Conservation (phyloP, 2,329 filamentous ascomycete species). For the Pezicula radicicola region DNA sequence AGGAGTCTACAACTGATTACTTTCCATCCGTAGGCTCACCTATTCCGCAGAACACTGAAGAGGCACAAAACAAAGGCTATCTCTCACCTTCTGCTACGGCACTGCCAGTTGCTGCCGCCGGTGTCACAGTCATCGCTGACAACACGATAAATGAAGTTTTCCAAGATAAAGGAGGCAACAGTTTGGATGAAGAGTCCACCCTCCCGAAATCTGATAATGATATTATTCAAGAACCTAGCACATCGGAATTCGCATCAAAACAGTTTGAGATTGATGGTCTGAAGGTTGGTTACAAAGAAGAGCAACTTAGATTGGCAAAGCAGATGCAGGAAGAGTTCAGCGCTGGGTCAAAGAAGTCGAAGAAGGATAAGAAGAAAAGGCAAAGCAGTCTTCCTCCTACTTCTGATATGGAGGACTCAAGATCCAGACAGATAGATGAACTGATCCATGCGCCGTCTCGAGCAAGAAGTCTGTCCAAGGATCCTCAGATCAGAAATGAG, state of each 20-base stretch:
- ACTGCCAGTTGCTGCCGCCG: conserved; percentile 10
- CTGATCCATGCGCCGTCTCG: conserved; percentile 11
- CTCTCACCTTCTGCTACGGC: background rate
- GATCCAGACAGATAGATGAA: conserved; percentile 19
- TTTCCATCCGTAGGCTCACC: conserved; percentile 5
- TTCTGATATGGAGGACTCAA: conserved; percentile 15
- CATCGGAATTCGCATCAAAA: conserved; percentile 2
- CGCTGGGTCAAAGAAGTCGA: conserved; percentile 19
- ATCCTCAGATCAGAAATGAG: conserved; percentile 8
- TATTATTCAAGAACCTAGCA: background rate
- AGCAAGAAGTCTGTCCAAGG: conserved; percentile 24
- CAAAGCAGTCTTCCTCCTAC: conserved; percentile 21
- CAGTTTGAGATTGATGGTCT: conserved; percentile 16
- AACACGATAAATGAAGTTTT: background rate
- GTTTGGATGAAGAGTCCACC: too few relatives aligned
- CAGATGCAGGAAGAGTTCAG: conserved; percentile 23
- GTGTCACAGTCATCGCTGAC: conserved; percentile 9
- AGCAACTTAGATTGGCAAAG: conserved; percentile 24
- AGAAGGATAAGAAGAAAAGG: conserved; percentile 28
- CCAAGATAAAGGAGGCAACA: background rate
- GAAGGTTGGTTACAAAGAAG: conserved; percentile 18
- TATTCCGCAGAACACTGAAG: background rate
- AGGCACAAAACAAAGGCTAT: too few relatives aligned
- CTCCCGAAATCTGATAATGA: conserved; percentile 3
- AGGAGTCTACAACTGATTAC: conserved; percentile 4